Conservation (phyloP, 345 rosid species). For the Sonneratia alba region DNA sequence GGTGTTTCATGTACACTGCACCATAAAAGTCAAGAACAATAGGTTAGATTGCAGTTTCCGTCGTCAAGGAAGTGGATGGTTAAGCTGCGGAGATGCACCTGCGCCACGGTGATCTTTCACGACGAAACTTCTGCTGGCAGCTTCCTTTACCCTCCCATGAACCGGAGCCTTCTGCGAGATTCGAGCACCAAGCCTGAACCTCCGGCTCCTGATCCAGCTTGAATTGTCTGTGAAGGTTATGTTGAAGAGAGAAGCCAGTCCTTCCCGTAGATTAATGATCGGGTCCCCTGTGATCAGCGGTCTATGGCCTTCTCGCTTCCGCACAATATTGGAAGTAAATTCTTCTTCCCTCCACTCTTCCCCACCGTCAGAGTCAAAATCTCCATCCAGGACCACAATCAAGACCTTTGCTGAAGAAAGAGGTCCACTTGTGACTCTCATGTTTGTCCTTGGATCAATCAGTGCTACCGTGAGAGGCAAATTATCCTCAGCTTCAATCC, state of each 20-base stretch:
- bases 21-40: not conserved
- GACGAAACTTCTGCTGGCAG: constrained; percentile 47
- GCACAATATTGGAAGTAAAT: constrained; percentile 36
- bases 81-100: constrained; percentile 37
- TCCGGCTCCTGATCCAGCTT: constrained; percentile 66
- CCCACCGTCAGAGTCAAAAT: constrained; percentile 32
- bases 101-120: constrained; percentile 90
- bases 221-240: constrained; percentile 66
- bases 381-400: constrained; percentile 55
- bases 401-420: constrained; percentile 41
- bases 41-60: too few relatives aligned
- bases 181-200: constrained; percentile 66
- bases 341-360: constrained; percentile 42
- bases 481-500: constrained; percentile 35
- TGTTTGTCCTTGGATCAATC: constrained; percentile 30
- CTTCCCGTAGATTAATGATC: constrained; percentile 28
- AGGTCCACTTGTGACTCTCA: constrained; percentile 30
- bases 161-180: constrained; percentile 19
- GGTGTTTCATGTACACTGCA: constrained; percentile 63
- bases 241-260: constrained; percentile 37
- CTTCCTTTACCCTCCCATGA: constrained; percentile 43
- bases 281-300: constrained; percentile 64
- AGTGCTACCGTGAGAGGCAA: constrained; percentile 33
- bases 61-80: not conserved
- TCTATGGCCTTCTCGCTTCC: constrained; percentile 53